Evolutionary conservation across 2,329 filamentous ascomycete genomes (phyloP).

Genomic region (Metarhizium brunneum): DNA sequence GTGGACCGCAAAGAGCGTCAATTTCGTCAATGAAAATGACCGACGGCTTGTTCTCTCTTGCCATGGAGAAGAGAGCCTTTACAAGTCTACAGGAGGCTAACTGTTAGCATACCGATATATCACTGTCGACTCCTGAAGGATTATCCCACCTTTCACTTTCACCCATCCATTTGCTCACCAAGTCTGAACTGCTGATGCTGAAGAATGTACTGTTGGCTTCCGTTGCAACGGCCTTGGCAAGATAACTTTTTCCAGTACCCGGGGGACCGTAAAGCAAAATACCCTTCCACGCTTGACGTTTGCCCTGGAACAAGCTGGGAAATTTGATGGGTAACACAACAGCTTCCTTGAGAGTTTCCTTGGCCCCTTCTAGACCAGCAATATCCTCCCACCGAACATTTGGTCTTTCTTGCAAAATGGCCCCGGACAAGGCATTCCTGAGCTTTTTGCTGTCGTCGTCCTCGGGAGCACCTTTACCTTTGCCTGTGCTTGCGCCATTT

Average conservation of each 20-base stretch:
- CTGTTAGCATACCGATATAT: slow-evolving; percentile 12
- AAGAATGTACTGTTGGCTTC: slow-evolving; percentile 99
- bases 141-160: slow-evolving; percentile 77
- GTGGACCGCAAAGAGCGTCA: slow-evolving; percentile 87
- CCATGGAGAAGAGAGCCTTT: slow-evolving; percentile 95
- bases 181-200: slow-evolving; percentile 91
- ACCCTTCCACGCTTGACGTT: slow-evolving; percentile 96
- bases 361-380: slow-evolving; percentile 84
- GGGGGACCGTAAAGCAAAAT: slow-evolving; percentile 94
- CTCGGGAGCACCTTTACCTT: slow-evolving; percentile 53
- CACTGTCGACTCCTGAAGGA: background rate
- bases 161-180: slow-evolving; percentile 99
- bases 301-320: slow-evolving; percentile 89
- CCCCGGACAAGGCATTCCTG: slow-evolving; percentile 78
- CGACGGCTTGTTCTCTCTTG: slow-evolving; percentile 92
- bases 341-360: slow-evolving; percentile 95
- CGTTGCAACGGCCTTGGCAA: slow-evolving; percentile 94
- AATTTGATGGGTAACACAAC: slow-evolving; percentile 98
- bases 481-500: slow-evolving; percentile 58
- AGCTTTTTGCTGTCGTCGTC: slow-evolving; percentile 96
- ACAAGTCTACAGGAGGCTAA: slow-evolving; percentile 55
- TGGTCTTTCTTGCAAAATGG: slow-evolving; percentile 89
- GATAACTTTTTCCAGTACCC: slow-evolving; percentile 93
- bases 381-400: slow-evolving; percentile 99
- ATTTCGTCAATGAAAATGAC: slow-evolving; percentile 99